These are phyloP conservation scores for Phytopythium aichiense DNA, from an alignment of 352 stramenopile genomes.

Conservation along the genomic window DNA sequence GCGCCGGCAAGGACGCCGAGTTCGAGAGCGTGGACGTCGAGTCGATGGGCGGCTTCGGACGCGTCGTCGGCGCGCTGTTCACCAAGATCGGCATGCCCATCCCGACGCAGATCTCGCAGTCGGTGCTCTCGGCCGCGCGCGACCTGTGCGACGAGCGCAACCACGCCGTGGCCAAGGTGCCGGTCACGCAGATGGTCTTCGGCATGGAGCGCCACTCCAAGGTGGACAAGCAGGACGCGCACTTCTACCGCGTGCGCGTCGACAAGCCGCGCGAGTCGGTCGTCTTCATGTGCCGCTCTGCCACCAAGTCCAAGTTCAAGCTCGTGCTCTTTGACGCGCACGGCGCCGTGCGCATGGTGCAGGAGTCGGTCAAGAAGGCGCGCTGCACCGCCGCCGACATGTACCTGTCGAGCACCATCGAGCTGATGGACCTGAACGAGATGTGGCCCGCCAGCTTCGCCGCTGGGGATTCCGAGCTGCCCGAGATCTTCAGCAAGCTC, in stretches of 20 bases:
- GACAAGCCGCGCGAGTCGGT: constrained; percentile 69
- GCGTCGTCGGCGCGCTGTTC: constrained; percentile 82
- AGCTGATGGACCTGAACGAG: constrained; percentile 87
- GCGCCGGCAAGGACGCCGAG: constrained; percentile 67
- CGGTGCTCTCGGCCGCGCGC: constrained; percentile 66
- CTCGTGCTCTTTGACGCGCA: constrained; percentile 81
- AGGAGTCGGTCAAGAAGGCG: constrained; percentile 76
- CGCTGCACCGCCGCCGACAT: constrained; percentile 85
- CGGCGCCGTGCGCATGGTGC: constrained; percentile 77
- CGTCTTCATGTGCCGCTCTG: constrained; percentile 79
- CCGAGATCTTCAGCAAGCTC: constrained; percentile 82
- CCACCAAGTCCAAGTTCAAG: constrained; percentile 87
- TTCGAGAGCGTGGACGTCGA: constrained; percentile 85
- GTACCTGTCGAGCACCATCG: constrained; percentile 79
- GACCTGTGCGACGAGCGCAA: constrained; percentile 76
- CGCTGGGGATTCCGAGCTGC: constrained; percentile 61
- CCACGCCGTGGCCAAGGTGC: constrained; percentile 50
- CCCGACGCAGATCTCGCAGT: constrained; percentile 85
- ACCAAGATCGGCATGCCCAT: constrained; percentile 88
- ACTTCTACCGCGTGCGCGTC: constrained; percentile 82
- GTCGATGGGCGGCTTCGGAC: constrained; percentile 78
- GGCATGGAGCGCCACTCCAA: constrained; percentile 63
- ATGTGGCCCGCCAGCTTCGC: constrained; percentile 58
- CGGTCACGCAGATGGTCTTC: constrained; percentile 66
- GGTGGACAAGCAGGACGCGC: constrained; percentile 87